Base-by-base conservation (phyloP, 768 basidiomycete species). In the Hericium coralloides region DNA sequence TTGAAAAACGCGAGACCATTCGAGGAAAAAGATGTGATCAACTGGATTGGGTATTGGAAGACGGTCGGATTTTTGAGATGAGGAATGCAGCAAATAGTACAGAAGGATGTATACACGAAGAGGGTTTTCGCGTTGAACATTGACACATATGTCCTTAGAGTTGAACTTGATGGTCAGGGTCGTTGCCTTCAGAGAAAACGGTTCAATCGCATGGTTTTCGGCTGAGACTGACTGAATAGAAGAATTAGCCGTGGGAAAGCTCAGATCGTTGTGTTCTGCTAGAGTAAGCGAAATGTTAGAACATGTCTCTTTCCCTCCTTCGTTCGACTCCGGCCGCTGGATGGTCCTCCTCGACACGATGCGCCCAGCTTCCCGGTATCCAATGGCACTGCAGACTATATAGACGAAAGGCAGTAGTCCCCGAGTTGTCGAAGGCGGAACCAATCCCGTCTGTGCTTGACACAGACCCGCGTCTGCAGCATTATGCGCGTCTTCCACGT, bases 401-500 rank as follows among this genome's bases (percentile, higher is more conserved):
- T 12, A n/a, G 43, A 45, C 7, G 31, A 31, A 31, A 31, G 10
- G 31, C 31, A 8, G 43, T 18, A 20, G 15, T 45, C 43, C 9
- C 12, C 43, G 43, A 31, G 31, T 6, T 31, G 43, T 4, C 15
- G n/a, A 15, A 20, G 43, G 15, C 43, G 43, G 2, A 15, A 15
- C 41, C 6, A 15, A 18, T 45, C 10, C 43, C 20, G n/a, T n/a
- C n/a, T 18, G 17, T n/a, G 9, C 43, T 9, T 8, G 20, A n/a
- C 43, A 45, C 43, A 17, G n/a, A 45, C 43, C n/a, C 43, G n/a
- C 43, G 15, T n/a, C 15, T 25, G 38, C 37, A 4, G 31, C 31
- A 31, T 31, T 58, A 60, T 56, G 22, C 3, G 38, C 17, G 54
- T 20, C 57, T 62, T 37, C 61, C 61, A 15, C 51, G 51, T 12